Evolutionary conservation across 1,284 basidiomycete genomes (phyloP).

Genomic region (Rhodotorula sp.): DNA sequence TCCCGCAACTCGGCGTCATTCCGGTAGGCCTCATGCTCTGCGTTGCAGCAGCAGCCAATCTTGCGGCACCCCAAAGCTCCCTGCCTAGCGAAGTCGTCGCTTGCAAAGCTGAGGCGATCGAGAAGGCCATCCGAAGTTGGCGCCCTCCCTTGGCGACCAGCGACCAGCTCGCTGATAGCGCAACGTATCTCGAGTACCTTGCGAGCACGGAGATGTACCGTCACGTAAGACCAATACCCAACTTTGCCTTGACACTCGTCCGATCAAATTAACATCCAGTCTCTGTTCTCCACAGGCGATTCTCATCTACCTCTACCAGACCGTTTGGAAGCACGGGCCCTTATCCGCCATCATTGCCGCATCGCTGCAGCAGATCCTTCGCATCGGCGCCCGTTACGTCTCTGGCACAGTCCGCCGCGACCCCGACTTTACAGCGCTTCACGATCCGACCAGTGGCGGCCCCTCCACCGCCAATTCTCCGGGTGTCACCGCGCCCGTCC

Average conservation of each 20-base stretch:
- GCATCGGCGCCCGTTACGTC: constrained; percentile 10
- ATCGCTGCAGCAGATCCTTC: constrained; percentile 20
- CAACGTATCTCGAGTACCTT: too few species aligned
- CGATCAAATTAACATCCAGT: background rate
- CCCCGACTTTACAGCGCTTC: background rate
- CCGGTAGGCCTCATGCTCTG: constrained; percentile 28
- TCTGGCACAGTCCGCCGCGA: too few species aligned
- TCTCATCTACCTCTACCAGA: constrained; percentile 28
- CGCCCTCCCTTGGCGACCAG: too few species aligned
- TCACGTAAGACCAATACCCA: background rate
- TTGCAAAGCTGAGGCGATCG: constrained; percentile 12
- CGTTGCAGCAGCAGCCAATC: constrained; percentile 22
- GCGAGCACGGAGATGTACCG: constrained; percentile 31
- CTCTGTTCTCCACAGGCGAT: constrained; percentile 8
- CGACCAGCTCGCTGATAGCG: too few species aligned
- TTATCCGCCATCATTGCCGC: constrained; percentile 7
- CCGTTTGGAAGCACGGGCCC: constrained; percentile 16
- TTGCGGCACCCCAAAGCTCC: constrained; percentile 6
- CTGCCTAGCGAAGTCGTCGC: constrained; percentile 10
- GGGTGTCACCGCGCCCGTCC: background rate
- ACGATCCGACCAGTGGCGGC: background rate
- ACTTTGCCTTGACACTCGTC: background rate
- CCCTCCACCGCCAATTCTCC: background rate
- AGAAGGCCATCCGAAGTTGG: constrained; percentile 19
- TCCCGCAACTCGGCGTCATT: background rate